A percentile compares a stretch with the other conserved stretches of the same genome.
Conservation (phyloP, 1,284 basidiomycete species). For the Puccinia polysora region DNA sequence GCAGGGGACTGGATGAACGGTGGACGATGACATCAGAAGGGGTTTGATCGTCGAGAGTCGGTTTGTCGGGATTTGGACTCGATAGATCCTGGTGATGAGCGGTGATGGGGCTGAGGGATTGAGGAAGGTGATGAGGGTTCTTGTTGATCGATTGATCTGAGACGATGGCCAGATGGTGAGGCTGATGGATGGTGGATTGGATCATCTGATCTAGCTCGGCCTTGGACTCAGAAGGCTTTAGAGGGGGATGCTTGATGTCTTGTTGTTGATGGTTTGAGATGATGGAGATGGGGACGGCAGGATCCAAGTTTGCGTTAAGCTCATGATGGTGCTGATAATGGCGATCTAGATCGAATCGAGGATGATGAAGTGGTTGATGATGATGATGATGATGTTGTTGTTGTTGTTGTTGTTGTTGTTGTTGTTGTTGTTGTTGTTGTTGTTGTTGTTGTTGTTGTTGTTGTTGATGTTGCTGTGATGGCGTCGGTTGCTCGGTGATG, state of each 20-base stretch:
- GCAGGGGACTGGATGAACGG: background rate
- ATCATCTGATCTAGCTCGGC: constrained; percentile 6
- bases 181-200: background rate
- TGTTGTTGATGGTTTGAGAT: background rate
- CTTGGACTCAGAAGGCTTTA: background rate
- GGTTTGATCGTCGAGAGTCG: background rate
- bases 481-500: too few species aligned
- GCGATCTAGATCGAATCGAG: background rate
- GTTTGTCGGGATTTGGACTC: too few species aligned
- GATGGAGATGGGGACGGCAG: background rate
- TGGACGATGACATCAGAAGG: background rate
- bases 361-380: background rate
- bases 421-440: background rate
- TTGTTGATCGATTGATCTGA: background rate
- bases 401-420: constrained; percentile 5
- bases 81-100: background rate
- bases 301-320: too few species aligned
- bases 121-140: background rate
- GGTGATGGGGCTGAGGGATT: background rate
- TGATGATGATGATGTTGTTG: background rate
- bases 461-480: constrained; percentile 2
- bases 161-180: background rate
- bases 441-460: constrained; percentile 11
- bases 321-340: too few species aligned
- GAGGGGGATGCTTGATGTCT: background rate